phyloP scores from a whole-genome alignment of 1,284 basidiomycete genomes.

The Melampsora larici-populina region DNA sequence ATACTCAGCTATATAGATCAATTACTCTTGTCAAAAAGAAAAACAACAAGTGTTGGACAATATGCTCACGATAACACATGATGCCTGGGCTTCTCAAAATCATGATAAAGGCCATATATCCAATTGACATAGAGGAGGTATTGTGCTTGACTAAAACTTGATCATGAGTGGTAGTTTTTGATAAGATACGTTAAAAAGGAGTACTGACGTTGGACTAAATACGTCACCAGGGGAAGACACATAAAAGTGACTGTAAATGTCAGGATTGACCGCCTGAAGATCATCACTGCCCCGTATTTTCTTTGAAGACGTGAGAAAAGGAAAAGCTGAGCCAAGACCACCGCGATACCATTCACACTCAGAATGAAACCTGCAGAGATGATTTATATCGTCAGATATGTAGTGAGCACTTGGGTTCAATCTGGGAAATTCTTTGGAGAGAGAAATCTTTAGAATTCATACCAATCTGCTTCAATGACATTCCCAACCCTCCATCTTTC shows the following conservation, averaged over 20 bases:
- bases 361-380: conserved; percentile 21
- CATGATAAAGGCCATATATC: conserved; percentile 22
- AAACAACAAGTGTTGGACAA: too few species aligned
- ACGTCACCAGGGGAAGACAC: conserved; percentile 26
- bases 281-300: conserved; percentile 14
- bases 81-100: conserved; percentile 17
- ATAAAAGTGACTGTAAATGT: conserved; percentile 15
- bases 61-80: conserved; percentile 35
- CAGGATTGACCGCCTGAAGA: too few species aligned
- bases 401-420: too few species aligned
- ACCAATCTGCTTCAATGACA: conserved; percentile 30
- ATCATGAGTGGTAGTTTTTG: not conserved
- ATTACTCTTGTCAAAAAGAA: too few species aligned
- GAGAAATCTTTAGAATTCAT: not conserved
- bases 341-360: conserved; percentile 26
- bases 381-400: too few species aligned
- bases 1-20: too few species aligned
- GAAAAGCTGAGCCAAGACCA: conserved; percentile 29
- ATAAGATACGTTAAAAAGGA: not conserved
- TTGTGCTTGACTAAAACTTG: conserved; percentile 16
- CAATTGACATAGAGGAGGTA: not conserved
- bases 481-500: conserved; percentile 27
- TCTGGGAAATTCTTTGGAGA: too few species aligned
- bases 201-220: conserved; percentile 25
- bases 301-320: conserved; percentile 27